phyloP scores from a whole-genome alignment of 2,329 filamentous ascomycete genomes.

The Lecanoromycetidae sp. region DNA sequence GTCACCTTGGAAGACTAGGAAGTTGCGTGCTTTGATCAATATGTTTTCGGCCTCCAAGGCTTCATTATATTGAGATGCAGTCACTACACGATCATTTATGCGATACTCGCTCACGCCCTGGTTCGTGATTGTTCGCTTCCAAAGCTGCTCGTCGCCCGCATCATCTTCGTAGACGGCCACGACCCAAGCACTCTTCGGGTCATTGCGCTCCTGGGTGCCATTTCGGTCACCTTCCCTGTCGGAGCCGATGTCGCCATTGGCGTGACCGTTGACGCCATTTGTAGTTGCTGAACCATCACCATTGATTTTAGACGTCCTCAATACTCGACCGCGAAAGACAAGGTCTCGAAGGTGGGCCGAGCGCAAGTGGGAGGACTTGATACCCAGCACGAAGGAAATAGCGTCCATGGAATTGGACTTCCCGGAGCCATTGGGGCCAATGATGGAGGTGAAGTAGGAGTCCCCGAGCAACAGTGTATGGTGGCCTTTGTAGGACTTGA shows the following conservation, averaged over 20 bases:
- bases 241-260: conserved; percentile 49
- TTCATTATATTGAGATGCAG: conserved; percentile 84
- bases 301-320: conserved; percentile 86
- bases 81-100: conserved; percentile 85
- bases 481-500: conserved; percentile 98
- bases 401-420: conserved; percentile 99
- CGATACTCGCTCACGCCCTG: conserved; percentile 86
- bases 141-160: conserved; percentile 83
- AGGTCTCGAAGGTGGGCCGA: conserved; percentile 89
- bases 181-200: conserved; percentile 93
- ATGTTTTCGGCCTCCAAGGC: conserved; percentile 89
- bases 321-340: conserved; percentile 86
- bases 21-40: conserved; percentile 93
- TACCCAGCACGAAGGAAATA: conserved; percentile 96
- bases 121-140: conserved; percentile 89
- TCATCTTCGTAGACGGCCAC: conserved; percentile 99
- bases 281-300: conserved; percentile 66
- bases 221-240: conserved; percentile 51
- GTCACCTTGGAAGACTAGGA: conserved; percentile 95
- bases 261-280: conserved; percentile 43
- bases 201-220: conserved; percentile 52
- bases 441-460: conserved; percentile 98
- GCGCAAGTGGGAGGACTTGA: conserved; percentile 95
- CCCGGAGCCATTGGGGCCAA: conserved; percentile 97
- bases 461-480: conserved; percentile 91